Conservation (phyloP, 805 yeast genomes). For the Yarrowia sp. region DNA sequence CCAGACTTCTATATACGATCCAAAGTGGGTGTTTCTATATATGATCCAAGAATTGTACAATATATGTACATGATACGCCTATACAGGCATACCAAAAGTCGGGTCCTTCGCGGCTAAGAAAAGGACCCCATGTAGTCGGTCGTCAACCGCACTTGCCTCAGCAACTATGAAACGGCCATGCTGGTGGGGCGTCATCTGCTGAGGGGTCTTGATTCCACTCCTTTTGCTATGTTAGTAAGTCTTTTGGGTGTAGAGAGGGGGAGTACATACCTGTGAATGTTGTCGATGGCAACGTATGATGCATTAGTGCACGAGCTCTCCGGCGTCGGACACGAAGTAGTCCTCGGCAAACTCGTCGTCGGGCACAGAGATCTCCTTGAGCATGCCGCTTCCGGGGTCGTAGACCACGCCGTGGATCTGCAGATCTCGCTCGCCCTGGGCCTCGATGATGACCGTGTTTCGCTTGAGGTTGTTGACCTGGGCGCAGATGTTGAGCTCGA, state of each 20-base stretch:
- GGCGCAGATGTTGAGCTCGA: slow-evolving; percentile 70
- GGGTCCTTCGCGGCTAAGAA: not conserved
- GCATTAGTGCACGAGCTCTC: slow-evolving; percentile 6
- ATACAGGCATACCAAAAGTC: not conserved
- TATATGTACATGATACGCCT: slow-evolving; percentile 21
- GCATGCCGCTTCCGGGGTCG: slow-evolving; percentile 73
- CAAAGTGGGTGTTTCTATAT: slow-evolving; percentile 20
- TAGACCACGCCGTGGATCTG: slow-evolving; percentile 82
- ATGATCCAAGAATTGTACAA: slow-evolving; percentile 25
- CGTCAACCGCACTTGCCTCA: slow-evolving; percentile 12
- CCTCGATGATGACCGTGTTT: slow-evolving; percentile 66
- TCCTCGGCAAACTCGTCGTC: slow-evolving; percentile 33
- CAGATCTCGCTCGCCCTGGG: slow-evolving; percentile 58
- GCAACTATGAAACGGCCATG: not conserved
- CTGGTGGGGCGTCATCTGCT: slow-evolving; percentile 16
- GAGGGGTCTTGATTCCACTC: slow-evolving; percentile 8
- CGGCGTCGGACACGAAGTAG: slow-evolving; percentile 24
- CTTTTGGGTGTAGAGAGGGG: not conserved
- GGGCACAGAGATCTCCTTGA: slow-evolving; percentile 48
- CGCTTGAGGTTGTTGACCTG: slow-evolving; percentile 64
- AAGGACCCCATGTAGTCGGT: not conserved
- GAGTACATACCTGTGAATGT: slow-evolving; percentile 19
- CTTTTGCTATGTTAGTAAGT: slow-evolving; percentile 25
- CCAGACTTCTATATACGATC: slow-evolving; percentile 27
- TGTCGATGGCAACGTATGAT: not conserved